A percentile compares a stretch with the other conserved stretches of the same genome.
These are phyloP conservation scores for Gaillardinia entomophila DNA, from an alignment of 805 yeast species.

Conservation along the genomic window DNA sequence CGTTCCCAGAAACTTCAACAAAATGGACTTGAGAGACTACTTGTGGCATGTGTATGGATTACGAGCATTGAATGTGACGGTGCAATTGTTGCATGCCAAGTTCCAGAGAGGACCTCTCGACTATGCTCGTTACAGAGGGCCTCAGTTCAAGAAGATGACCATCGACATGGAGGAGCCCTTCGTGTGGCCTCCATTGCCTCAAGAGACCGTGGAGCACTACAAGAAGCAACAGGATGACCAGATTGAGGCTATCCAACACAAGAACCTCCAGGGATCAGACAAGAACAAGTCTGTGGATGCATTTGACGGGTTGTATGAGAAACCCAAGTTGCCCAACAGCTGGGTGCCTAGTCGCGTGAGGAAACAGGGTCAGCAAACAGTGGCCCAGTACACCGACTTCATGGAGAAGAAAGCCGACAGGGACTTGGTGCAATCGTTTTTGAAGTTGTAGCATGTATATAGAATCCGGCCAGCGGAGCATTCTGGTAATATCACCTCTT, in stretches of 20 bases:
- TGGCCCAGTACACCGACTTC: conserved; percentile 12
- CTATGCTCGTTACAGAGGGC: conserved; percentile 65
- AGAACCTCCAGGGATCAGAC: conserved; percentile 59
- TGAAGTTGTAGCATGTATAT: conserved; percentile 18
- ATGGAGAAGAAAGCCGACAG: conserved; percentile 21
- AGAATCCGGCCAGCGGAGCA: conserved; percentile 1
- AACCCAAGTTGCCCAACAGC: conserved; percentile 34
- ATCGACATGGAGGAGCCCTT: conserved; percentile 95
- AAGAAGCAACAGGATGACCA: conserved; percentile 42
- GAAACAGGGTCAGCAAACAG: conserved; percentile 16
- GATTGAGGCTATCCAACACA: conserved; percentile 47
- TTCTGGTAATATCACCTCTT: neutral
- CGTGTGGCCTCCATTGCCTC: conserved; percentile 75
- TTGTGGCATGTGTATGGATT: conserved; percentile 85
- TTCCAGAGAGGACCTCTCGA: conserved; percentile 50
- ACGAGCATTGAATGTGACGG: conserved; percentile 82
- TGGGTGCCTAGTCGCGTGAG: conserved; percentile 26
- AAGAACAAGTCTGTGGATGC: conserved; percentile 59
- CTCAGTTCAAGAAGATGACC: conserved; percentile 93
- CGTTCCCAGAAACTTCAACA: conserved; percentile 91
- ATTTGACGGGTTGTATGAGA: conserved; percentile 63
- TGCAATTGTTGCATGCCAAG: conserved; percentile 72
- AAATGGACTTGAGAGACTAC: conserved; percentile 90
- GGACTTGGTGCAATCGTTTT: conserved; percentile 22
- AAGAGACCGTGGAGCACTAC: conserved; percentile 26